Evolutionary conservation across 2,329 filamentous ascomycete species (phyloP), one percentile per base, ranked within the genome.

Genomic region (Colletotrichum trifolii): DNA sequence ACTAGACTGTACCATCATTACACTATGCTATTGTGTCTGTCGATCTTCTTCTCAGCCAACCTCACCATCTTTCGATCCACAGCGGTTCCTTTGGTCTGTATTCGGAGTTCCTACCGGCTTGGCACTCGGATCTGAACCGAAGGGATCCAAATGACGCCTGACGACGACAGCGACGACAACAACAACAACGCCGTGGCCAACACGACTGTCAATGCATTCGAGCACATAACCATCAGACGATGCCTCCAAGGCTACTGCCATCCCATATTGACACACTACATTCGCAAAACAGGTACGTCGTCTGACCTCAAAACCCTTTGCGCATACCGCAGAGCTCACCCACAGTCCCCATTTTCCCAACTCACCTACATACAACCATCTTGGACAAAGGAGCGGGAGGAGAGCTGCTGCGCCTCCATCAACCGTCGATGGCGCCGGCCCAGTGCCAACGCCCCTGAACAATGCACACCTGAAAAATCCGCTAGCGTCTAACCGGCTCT

Each of bases 391-490:
- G 13, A 40, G 46, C 46, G 52, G 52, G 17, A 40, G 45, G 42
- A n/a, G 11, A 50, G n/a, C 35, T 58, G 56, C 61, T 60, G 50
- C 62, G 62, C 57, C 61, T 15, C 50, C 45, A 42, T 42, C 57
- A 59, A 25, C 57, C 57, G 57, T 61, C 45, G 34, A 61, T 36
- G 50, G 62, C 52, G 57, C 45, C 34, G 38, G 17, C 25, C 57
- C 40, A 54, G 42, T 34, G 52, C 40, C 57, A 56, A 48, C 48
- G 43, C 49, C 50, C 35, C 43, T 49, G 42, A 39, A 38, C 47
- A 33, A 57, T 48, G 38, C 59, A 11, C 53, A 63, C 59, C 63
- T 66, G 59, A 64, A 48, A 49, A 62, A 11, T 42, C 42, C 36
- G 12, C 58, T 57, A 53, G 15, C 34, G 8, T 25, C 25, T 25